Base-by-base conservation (phyloP, 2,329 filamentous ascomycete genomes). In the Blumeriella jaapii region DNA sequence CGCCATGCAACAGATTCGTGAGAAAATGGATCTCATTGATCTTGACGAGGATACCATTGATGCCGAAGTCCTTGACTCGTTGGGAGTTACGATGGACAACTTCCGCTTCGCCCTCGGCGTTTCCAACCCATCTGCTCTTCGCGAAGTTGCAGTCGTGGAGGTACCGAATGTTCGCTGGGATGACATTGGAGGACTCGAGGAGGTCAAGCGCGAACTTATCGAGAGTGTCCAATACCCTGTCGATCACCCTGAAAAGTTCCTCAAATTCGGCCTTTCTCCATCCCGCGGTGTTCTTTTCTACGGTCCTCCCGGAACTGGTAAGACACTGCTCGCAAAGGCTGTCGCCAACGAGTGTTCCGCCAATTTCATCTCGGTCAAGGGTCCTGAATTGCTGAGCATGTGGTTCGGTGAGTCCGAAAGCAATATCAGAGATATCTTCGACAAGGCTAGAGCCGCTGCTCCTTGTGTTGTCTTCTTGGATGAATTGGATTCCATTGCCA, bases 351-450 rank as follows among this genome's bases (percentile, higher is more conserved):
- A 98, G 69, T 96, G 87, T 59, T 82, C 91, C 43, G 91, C 91
- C 72, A 98, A 98, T 71, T 98, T 98, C 68, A 96, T 98, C 59
- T 98, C 91, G 25, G 81, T 98, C 63, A 98, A 98, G 77, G 91
- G 91, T 43, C 93, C 91, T 39, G 91, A 98, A 62, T 72, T 98
- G 55, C 76, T 98, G 54, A 95, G 86, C 62, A 98, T 98, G 91
- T 98, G 91, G 91, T 98, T 98, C 58, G 91, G 91, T 78, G 91
- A 98, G 68, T 98, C 91, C 36, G 93, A 98, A 68, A 94, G 85
- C 76, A 98, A 98, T 67, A 96, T 98, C 49, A 84, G 91, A 59
- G 91, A 98, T 61, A 98, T 98, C 55, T 98, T 98, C 62, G 91
- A 98, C 76, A 98, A 96, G 77, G 91, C 91, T 48, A 85, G 91